Evolutionary conservation across 768 basidiomycete species (phyloP), one percentile per base, ranked within the genome.

Genomic region (Termitomyces heimii): DNA sequence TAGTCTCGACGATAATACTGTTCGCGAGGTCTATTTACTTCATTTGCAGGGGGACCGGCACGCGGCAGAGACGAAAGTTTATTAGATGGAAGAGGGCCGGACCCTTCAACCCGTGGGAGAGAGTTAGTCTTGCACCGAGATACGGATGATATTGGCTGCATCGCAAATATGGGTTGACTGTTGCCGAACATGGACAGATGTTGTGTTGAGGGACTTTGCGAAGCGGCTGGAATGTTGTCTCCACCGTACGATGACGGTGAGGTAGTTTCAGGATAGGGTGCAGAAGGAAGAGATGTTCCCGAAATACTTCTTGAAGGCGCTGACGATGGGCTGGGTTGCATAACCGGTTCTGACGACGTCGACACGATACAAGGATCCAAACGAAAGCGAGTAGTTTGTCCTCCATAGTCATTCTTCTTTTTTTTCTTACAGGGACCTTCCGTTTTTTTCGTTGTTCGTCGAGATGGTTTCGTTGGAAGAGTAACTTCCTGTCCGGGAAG

Each of bases 401-500:
- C 66, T 29, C 75, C 71, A 63, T 74, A 83, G 9, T 73, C 74
- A 26, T 71, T 70, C 20, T 64, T 61, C 57, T 43, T 42, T 56
- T 66, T 71, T 56, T 64, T 71, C 68, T 66, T 70, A 71, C 56
- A 65, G 60, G 62, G 60, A 67, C 67, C 54, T 60, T 62, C 62
- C 40, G 49, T 54, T 63, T 62, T 65, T 65, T 43, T 62, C 28
- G 53, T 55, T 47, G 13, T 53, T 42, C 48, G 55, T 32, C 51
- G 60, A 40, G 61, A 28, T 18, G 67, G 22, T 29, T 64, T 52
- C 37, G 53, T 37, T 32, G 64, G 61, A 18, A 57, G 57, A 10
- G 63, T 63, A 29, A 74, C 72, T 16, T 63, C 68, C 63, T 85
- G 84, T 7, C 83, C 84, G n/a, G 84, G 83, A 37, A 85, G 75